Evolutionary conservation across 768 basidiomycete genomes (phyloP).

Genomic region (Mycena crocata): DNA sequence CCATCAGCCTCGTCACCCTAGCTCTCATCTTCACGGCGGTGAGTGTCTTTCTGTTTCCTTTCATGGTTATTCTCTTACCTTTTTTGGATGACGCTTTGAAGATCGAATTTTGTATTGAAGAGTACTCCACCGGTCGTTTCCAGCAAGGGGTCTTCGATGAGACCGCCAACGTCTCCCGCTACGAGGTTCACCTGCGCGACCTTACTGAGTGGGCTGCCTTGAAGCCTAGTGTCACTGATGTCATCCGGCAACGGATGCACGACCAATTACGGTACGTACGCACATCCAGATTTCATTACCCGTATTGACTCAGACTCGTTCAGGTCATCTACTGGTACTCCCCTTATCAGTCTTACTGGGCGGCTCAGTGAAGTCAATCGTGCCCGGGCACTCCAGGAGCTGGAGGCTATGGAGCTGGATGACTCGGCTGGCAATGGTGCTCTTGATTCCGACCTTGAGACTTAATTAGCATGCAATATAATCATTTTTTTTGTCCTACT

Average conservation of each 20-base stretch:
- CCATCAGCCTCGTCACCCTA: constrained; percentile 27
- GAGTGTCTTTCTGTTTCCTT: neutral
- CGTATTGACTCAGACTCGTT: neutral
- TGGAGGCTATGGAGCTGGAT: constrained; percentile 8
- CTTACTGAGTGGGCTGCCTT: constrained; percentile 11
- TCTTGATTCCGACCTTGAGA: neutral
- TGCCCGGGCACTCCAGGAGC: constrained; percentile 7
- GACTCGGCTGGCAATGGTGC: neutral
- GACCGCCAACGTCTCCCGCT: neutral
- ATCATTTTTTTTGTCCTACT: neutral
- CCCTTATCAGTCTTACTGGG: neutral
- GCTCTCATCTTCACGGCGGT: constrained; percentile 34
- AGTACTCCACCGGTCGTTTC: constrained; percentile 22
- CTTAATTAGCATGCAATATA: neutral
- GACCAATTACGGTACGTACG: constrained; percentile 14
- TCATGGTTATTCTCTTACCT: neutral
- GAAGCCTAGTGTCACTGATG: constrained; percentile 1
- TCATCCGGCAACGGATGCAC: constrained; percentile 9
- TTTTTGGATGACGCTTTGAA: neutral
- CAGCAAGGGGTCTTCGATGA: constrained; percentile 11
- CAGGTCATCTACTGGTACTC: constrained; percentile 5
- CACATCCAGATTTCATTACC: neutral
- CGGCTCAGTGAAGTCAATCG: constrained; percentile 4
- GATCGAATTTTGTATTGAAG: constrained; percentile 30
- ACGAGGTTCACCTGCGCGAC: constrained; percentile 4